Conservation (phyloP, 148 eudicot species). For the Talinum fruticosum region DNA sequence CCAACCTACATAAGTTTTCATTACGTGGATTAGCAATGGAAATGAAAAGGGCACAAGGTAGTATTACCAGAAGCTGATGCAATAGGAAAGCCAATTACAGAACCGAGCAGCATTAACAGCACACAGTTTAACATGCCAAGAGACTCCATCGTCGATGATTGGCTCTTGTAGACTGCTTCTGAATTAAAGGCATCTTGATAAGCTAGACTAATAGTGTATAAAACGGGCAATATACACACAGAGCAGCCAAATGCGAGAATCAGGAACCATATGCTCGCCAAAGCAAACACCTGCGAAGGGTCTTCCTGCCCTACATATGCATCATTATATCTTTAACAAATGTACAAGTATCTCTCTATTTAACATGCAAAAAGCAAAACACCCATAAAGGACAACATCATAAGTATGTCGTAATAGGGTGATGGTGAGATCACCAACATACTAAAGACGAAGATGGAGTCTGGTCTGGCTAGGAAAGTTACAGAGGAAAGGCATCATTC, state of each 20-base stretch:
- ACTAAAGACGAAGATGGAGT: not conserved
- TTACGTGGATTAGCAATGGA: not conserved
- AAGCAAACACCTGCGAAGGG: conserved; percentile 84
- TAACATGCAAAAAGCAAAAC: not conserved
- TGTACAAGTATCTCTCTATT: conserved; percentile 14
- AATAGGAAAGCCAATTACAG: conserved; percentile 73
- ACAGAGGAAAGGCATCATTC: not conserved
- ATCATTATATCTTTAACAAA: conserved; percentile 55
- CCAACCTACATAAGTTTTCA: not conserved
- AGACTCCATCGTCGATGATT: conserved; percentile 38
- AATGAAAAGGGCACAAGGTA: conserved; percentile 6
- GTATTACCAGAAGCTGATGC: conserved; percentile 84
- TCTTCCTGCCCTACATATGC: conserved; percentile 99
- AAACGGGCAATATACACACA: conserved; percentile 61
- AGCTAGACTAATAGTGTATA: conserved; percentile 58
- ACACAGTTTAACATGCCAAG: conserved; percentile 50
- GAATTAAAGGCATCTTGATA: conserved; percentile 61
- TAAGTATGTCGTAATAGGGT: not conserved
- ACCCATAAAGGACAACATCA: not conserved
- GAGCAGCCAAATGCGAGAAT: conserved; percentile 75
- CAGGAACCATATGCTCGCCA: conserved; percentile 88
- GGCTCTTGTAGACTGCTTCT: conserved; percentile 41
- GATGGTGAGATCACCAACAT: not conserved
- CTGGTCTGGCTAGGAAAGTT: not conserved
- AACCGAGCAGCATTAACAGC: conserved; percentile 65